phyloP scores from a whole-genome alignment of 2,329 filamentous ascomycete genomes.

The Aspergillaceae sp. region DNA sequence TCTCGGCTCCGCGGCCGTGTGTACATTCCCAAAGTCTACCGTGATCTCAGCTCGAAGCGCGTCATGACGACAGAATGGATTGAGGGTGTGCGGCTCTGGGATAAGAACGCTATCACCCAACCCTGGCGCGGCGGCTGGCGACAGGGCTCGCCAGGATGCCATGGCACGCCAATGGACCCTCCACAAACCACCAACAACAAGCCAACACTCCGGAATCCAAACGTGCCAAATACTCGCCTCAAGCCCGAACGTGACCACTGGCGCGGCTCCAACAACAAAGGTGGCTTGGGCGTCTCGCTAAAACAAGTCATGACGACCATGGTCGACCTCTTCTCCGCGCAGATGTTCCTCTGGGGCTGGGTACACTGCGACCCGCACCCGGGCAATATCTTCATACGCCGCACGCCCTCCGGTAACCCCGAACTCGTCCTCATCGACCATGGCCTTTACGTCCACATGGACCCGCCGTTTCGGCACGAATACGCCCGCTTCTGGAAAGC shows the following conservation, averaged over 20 bases:
- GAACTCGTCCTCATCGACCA: conserved; percentile 96
- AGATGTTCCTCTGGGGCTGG: conserved; percentile 95
- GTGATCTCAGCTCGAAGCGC: conserved; percentile 70
- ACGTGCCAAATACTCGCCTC: conserved; percentile 35
- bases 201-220: conserved; percentile 18
- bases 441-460: conserved; percentile 90
- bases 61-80: conserved; percentile 97
- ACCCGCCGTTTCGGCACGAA: conserved; percentile 70
- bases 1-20: conserved; percentile 68
- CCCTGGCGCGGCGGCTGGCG: conserved; percentile 72
- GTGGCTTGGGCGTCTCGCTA: conserved; percentile 72
- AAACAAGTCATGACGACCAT: conserved; percentile 94
- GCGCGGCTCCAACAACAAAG: conserved; percentile 62
- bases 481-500: conserved; percentile 91
- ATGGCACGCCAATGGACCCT: conserved; percentile 53
- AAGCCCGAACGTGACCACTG: conserved; percentile 76
- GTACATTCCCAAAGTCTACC: conserved; percentile 78
- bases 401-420: conserved; percentile 68
- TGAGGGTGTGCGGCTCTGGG: conserved; percentile 86
- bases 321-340: conserved; percentile 90
- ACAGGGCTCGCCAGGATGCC: conserved; percentile 67
- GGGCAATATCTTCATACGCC: conserved; percentile 91
- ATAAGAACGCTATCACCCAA: conserved; percentile 69
- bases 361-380: conserved; percentile 97
- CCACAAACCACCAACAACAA: conserved; percentile 41